Evolutionary conservation across 805 yeast genomes (phyloP), one percentile per base, ranked within the genome.

Genomic region (Nematodospora valgi): DNA sequence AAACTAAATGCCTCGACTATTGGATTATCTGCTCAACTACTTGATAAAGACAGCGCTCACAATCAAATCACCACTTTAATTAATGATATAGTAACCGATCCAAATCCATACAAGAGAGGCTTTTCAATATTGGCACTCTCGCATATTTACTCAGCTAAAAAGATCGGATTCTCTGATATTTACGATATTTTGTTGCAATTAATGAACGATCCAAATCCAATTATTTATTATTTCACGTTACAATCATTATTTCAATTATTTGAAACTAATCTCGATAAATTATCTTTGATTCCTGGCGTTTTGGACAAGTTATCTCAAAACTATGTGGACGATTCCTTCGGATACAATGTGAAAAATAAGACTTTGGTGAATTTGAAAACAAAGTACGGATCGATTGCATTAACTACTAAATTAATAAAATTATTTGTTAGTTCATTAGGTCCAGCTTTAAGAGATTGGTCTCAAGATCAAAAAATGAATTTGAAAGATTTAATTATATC

Each of bases 131-230:
- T 59, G 10, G 34, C 59, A 0, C 56, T 66, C 41, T 50, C 64
- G 2, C 47, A 54, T 25, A 55, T 64, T 14, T 56, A 56, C 39
- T 41, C 51, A 23, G 32, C 47, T 28, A 50, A 59, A 4, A 56
- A 52, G n/a, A 15, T 39, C 13, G 65, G 64, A 1, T 61, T 59
- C 31, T 45, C 35, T 20, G 64, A 73, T 4, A 72, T 82, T 3
- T 64, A 72, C 38, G 78, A 78, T 23, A 77, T 86, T 4, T 50
- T 80, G 2, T 56, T 71, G 24, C 79, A 84, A 11, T 64, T 91
- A 19, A 55, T 80, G 4, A 62, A 62, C 14, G 98, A 91, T 56
- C 89, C 96, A 0, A 91, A 89, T 52, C 96, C 96, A 0, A 62
- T 76, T 1, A 88, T 93, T 12, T 89, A 86, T 52, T 71, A 76